Evolutionary conservation across 345 rosid genomes (phyloP).

Genomic region (Pelargonium nanum): DNA sequence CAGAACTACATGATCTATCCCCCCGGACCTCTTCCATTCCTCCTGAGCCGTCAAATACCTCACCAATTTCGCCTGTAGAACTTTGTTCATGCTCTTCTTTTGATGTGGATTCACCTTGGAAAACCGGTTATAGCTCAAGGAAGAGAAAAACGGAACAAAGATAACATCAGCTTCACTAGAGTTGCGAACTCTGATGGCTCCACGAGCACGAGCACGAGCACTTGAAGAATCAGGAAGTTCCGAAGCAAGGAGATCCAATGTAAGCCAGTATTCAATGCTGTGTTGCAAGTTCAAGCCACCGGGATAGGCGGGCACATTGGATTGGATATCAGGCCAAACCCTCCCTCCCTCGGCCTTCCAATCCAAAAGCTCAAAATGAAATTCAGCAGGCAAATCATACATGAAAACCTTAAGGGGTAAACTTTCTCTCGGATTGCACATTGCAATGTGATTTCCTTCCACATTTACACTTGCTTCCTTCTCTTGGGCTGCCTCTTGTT

Average conservation of each 20-base stretch:
- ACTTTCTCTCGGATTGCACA: conserved; percentile 10
- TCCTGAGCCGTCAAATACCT: conserved; percentile 37
- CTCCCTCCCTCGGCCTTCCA: conserved; percentile 49
- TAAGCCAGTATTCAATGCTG: conserved; percentile 90
- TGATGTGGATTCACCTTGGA: conserved; percentile 52
- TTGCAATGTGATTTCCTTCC: conserved; percentile 9
- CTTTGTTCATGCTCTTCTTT: conserved; percentile 50
- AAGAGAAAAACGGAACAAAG: conserved; percentile 86
- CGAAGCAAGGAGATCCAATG: conserved; percentile 75
- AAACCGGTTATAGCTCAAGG: conserved; percentile 64
- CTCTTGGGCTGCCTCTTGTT: conserved; percentile 13
- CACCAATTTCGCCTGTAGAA: conserved; percentile 63
- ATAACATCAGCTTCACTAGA: conserved; percentile 77
- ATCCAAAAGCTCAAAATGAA: conserved; percentile 69
- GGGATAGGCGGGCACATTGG: conserved; percentile 53
- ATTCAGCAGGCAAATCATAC: conserved; percentile 84
- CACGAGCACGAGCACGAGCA: conserved; percentile 32
- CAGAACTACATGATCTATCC: conserved; percentile 61
- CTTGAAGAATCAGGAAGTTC: conserved; percentile 38
- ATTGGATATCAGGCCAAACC: conserved; percentile 74
- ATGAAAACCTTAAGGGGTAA: conserved; percentile 58
- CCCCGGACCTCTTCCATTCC: conserved; percentile 80
- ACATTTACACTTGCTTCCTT: not conserved
- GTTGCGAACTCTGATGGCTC: conserved; percentile 64
- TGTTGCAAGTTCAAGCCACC: conserved; percentile 96